Percentiles rank a stretch among this genome's conserved stretches.
Conservation (phyloP, 2,329 filamentous ascomycete species). For the Venturia oleaginea region DNA sequence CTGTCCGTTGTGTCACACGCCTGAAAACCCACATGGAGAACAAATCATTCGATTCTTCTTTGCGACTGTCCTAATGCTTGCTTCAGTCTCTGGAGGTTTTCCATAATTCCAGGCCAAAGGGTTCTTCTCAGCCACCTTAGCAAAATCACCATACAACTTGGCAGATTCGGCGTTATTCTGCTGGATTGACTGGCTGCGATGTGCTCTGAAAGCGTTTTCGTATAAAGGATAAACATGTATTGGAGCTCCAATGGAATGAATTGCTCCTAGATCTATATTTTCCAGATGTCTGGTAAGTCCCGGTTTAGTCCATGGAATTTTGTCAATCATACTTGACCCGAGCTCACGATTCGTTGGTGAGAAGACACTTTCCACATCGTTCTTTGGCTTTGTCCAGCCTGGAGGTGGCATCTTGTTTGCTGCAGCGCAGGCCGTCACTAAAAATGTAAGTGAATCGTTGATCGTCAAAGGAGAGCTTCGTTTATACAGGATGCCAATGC, state of each 20-base stretch:
- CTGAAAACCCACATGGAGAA: slow-evolving; percentile 46
- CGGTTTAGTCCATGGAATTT: slow-evolving; percentile 7
- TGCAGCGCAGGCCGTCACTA: slow-evolving; percentile 45
- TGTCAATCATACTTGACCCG: slow-evolving; percentile 11
- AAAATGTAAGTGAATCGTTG: slow-evolving; percentile 15
- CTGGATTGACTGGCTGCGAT: slow-evolving; percentile 42
- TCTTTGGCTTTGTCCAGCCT: slow-evolving; percentile 46
- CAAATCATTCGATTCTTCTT: slow-evolving; percentile 59
- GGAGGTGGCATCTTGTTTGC: slow-evolving; percentile 47
- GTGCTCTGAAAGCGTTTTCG: slow-evolving; percentile 54
- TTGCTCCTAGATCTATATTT: slow-evolving; percentile 42
- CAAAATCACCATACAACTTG: slow-evolving; percentile 52
- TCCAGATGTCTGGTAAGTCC: background rate
- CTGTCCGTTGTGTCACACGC: background rate
- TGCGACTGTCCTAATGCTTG: slow-evolving; percentile 45
- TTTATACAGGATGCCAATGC: slow-evolving; percentile 49
- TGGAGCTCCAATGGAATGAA: slow-evolving; percentile 51
- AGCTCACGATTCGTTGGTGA: slow-evolving; percentile 35
- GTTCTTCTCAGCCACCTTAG: slow-evolving; percentile 45
- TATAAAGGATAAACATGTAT: slow-evolving; percentile 61
- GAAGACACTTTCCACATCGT: slow-evolving; percentile 40
- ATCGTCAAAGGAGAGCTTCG: background rate
- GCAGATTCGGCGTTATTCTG: slow-evolving; percentile 53
- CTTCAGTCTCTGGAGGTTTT: slow-evolving; percentile 34
- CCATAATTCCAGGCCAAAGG: slow-evolving; percentile 51